Evolutionary conservation across 106 monocot genomes (phyloP).

Genomic region (Acorus gramineus): DNA sequence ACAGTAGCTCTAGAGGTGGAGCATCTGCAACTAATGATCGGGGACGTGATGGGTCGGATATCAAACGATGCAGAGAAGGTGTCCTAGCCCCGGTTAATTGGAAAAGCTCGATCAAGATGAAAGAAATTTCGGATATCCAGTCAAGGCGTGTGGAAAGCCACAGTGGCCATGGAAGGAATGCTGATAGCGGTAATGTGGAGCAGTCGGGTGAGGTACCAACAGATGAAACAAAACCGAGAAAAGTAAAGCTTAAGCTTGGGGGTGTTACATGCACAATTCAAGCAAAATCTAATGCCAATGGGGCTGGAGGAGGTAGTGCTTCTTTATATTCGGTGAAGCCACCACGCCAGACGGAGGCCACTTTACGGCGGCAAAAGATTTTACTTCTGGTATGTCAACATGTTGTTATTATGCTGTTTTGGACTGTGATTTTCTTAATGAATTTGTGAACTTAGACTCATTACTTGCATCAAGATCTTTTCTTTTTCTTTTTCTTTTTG

Average conservation of each 20-base stretch:
- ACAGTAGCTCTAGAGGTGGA: slow-evolving; percentile 11
- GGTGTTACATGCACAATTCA: slow-evolving; percentile 58
- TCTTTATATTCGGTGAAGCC: slow-evolving; percentile 11
- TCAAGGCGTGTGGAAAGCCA: slow-evolving; percentile 11
- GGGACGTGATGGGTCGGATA: slow-evolving; percentile 11
- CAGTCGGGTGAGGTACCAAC: slow-evolving; percentile 4
- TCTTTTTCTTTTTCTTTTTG: too few relatives aligned
- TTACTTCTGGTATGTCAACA: slow-evolving; percentile 24
- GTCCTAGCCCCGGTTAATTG: slow-evolving; percentile 29
- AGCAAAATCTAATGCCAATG: slow-evolving; percentile 36
- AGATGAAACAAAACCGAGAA: slow-evolving; percentile 43
- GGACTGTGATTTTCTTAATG: background rate
- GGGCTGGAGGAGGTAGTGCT: slow-evolving; percentile 9
- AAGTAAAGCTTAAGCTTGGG: slow-evolving; percentile 71
- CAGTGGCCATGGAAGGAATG: slow-evolving; percentile 1
- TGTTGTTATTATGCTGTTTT: background rate
- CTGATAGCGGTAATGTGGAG: slow-evolving; percentile 2
- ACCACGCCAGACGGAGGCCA: slow-evolving; percentile 25
- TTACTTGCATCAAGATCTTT: background rate
- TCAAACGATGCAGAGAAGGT: slow-evolving; percentile 32
- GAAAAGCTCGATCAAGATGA: slow-evolving; percentile 17
- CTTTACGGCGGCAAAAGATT: slow-evolving; percentile 30
- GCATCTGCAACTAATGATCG: slow-evolving; percentile 11
- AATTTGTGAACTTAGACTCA: background rate
- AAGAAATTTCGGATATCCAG: slow-evolving; percentile 20